Evolutionary conservation across 805 yeast genomes (phyloP).

Genomic region (Starmerella apis): DNA sequence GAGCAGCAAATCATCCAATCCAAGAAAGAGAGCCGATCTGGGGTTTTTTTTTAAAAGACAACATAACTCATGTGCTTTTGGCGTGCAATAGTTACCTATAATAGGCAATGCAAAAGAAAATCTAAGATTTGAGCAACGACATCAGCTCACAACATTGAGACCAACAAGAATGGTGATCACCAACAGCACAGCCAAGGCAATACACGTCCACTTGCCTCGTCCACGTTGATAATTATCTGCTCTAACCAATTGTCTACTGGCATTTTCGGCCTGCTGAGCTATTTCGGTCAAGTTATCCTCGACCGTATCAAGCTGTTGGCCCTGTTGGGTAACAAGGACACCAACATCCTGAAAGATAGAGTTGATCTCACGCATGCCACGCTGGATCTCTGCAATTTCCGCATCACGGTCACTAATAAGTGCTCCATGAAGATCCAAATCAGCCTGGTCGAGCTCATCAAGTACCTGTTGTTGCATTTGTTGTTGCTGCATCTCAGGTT

Average conservation of each 20-base stretch:
- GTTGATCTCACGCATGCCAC: constrained; percentile 76
- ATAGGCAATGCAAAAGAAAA: too few species aligned
- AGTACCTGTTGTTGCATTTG: constrained; percentile 33
- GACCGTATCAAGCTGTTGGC: constrained; percentile 69
- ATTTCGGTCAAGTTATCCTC: constrained; percentile 65
- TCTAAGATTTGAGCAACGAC: too few species aligned
- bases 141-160: constrained; percentile 13
- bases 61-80: too few species aligned
- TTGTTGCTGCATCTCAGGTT: constrained; percentile 6
- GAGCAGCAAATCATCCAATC: too few species aligned
- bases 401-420: constrained; percentile 58
- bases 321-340: constrained; percentile 70
- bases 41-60: too few species aligned
- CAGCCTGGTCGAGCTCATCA: constrained; percentile 30
- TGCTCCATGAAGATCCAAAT: constrained; percentile 27
- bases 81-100: too few species aligned
- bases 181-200: constrained; percentile 50
- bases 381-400: constrained; percentile 60
- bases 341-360: constrained; percentile 75
- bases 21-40: too few species aligned
- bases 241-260: constrained; percentile 55
- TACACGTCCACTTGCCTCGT: constrained; percentile 64
- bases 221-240: constrained; percentile 67
- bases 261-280: constrained; percentile 55
- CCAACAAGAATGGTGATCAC: constrained; percentile 46